Evolutionary conservation across 2,329 filamentous ascomycete genomes (phyloP), one percentile per base, ranked within the genome.

Genomic region (Mollisia scopiformis): DNA sequence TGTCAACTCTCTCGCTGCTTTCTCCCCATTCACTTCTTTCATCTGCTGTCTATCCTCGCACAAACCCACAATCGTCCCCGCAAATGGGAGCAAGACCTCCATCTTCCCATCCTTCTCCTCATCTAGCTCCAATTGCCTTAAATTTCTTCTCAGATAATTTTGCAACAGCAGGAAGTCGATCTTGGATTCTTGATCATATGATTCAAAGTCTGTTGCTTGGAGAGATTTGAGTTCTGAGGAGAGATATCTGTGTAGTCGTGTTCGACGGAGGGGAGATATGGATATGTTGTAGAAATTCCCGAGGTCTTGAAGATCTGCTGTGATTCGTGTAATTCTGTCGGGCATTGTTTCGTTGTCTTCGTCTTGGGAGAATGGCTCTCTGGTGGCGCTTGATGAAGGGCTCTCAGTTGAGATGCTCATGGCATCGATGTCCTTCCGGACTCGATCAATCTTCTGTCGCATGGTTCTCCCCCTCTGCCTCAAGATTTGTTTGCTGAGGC

Each of bases 81-180:
- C 76, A 63, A 84, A 84, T 0, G 80, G 77, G 6, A 85, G 68
- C 19, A 85, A 68, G 1, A 67, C 69, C 8, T 73, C 65, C 19
- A 78, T 75, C 43, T 75, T 75, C 8, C 72, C 68, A 65, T 78
- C 74, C 23, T 75, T 72, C 23, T 67, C 67, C 10, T 61, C 67
- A 21, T 81, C 77, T 0, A 81, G 74, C 6, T 77, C 68, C 4
- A 84, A 64, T 10, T 78, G 63, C n/a, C 64, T 64, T 2, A 71
- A 57, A 19, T 69, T 57, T 30, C 70, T 64, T 28, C 67, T 58
- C 8, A 84, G 70, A 57, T 78, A 80, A 66, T 79, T 83, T 39
- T 78, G 75, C 5, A 86, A 71, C 0, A 86, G 77, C 4, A 84
- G 49, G 56, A 78, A 82, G 66, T 85, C 82, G 16, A 80, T 77